phyloP scores from a whole-genome alignment of 352 stramenopile genomes.

The Phytophthora europaea region DNA sequence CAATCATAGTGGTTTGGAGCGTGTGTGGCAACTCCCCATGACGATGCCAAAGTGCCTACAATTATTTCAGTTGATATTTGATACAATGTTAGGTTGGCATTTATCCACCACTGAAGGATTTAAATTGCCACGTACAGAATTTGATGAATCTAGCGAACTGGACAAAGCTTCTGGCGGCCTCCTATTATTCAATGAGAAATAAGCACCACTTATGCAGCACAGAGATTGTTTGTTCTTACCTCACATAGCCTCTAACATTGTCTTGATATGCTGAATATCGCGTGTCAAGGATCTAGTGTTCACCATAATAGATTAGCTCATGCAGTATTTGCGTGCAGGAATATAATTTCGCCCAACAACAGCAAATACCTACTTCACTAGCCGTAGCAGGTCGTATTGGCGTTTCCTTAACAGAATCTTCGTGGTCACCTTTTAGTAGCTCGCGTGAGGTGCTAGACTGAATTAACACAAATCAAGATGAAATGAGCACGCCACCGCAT shows the following conservation, averaged over 20 bases:
- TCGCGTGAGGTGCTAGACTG: conserved; percentile 25
- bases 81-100: background rate
- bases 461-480: background rate
- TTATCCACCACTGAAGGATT: background rate
- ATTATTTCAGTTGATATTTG: background rate
- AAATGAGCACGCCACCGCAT: background rate
- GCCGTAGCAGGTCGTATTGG: conserved; percentile 33
- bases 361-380: conserved; percentile 34
- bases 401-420: conserved; percentile 25
- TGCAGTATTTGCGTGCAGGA: background rate
- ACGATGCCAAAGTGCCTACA: conserved; percentile 32
- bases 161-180: conserved; percentile 30
- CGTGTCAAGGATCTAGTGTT: conserved; percentile 42
- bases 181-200: conserved; percentile 5
- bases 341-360: background rate
- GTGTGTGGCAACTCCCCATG: conserved; percentile 34
- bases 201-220: background rate
- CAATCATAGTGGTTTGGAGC: conserved; percentile 14
- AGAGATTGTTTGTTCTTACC: conserved; percentile 33
- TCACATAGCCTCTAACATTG: conserved; percentile 59
- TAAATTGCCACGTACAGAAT: conserved; percentile 15
- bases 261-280: conserved; percentile 30
- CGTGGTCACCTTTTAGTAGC: conserved; percentile 20
- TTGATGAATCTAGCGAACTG: conserved; percentile 29
- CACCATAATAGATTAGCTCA: background rate